phyloP scores from a whole-genome alignment of 2,329 filamentous ascomycete genomes.

The Colletotrichum lentis region DNA sequence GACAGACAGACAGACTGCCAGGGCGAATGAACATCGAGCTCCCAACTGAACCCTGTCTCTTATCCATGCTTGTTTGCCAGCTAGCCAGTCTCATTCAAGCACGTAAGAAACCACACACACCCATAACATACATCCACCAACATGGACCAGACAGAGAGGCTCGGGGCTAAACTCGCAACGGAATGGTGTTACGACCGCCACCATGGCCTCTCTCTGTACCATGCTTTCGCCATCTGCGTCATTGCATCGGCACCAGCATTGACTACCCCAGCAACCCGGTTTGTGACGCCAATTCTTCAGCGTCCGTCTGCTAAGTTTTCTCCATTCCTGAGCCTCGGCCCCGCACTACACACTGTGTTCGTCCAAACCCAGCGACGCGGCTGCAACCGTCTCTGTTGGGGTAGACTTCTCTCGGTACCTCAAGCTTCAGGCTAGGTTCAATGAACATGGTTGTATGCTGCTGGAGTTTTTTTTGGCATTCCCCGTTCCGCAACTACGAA shows the following conservation, averaged over 20 bases:
- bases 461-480: conserved; percentile 30
- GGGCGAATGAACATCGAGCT: too few relatives aligned
- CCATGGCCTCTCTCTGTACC: conserved; percentile 3
- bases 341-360: conserved; percentile 27
- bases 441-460: background rate
- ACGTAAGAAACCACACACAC: conserved; percentile 23
- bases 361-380: conserved; percentile 4
- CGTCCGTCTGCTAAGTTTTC: background rate
- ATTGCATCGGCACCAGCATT: conserved; percentile 8
- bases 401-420: background rate
- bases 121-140: too few relatives aligned
- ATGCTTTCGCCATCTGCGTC: conserved; percentile 16
- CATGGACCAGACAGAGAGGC: background rate
- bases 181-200: conserved; percentile 28
- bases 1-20: background rate
- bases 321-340: background rate
- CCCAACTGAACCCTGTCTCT: conserved; percentile 3
- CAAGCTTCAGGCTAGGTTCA: background rate
- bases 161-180: conserved; percentile 23
- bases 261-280: conserved; percentile 3
- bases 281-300: conserved; percentile 24
- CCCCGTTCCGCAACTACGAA: conserved; percentile 18
- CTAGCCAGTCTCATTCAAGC: conserved; percentile 11
- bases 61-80: background rate
- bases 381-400: too few relatives aligned